A percentile compares a stretch with the other conserved stretches of the same genome.
Conservation (phyloP, 2,329 filamentous ascomycete species). For the Trichophyton verrucosum region DNA sequence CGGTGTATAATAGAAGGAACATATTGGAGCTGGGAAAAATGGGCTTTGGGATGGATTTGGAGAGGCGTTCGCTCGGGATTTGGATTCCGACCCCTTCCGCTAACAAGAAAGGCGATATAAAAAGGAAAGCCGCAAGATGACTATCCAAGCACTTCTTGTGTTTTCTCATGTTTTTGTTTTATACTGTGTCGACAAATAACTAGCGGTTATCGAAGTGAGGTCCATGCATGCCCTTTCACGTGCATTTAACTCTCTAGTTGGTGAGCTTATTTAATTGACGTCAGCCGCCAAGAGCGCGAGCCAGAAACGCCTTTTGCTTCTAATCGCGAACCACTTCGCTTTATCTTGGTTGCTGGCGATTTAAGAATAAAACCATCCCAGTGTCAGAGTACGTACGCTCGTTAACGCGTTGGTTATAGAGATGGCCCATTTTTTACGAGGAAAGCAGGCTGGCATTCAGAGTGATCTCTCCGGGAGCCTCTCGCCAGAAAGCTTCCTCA, state of each 20-base stretch:
- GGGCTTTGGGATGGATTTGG: neutral
- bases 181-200: neutral
- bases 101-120: neutral
- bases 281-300: neutral
- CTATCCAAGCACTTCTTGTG: neutral
- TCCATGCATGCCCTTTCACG: neutral
- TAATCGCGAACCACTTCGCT: neutral
- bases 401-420: neutral
- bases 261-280: neutral
- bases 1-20: neutral
- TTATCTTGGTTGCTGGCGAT: neutral
- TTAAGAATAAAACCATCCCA: neutral
- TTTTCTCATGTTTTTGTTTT: neutral
- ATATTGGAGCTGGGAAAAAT: neutral
- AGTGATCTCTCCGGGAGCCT: slow-evolving; percentile 80
- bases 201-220: neutral
- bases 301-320: neutral
- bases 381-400: neutral
- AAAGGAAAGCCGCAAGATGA: neutral
- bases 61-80: neutral
- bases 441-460: slow-evolving; percentile 86
- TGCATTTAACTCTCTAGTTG: neutral
- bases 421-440: slow-evolving; percentile 81
- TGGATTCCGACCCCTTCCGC: neutral
- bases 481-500: slow-evolving; percentile 60